Evolutionary conservation across 2,329 filamentous ascomycete genomes (phyloP).

Genomic region (Acrocalymma vagum): DNA sequence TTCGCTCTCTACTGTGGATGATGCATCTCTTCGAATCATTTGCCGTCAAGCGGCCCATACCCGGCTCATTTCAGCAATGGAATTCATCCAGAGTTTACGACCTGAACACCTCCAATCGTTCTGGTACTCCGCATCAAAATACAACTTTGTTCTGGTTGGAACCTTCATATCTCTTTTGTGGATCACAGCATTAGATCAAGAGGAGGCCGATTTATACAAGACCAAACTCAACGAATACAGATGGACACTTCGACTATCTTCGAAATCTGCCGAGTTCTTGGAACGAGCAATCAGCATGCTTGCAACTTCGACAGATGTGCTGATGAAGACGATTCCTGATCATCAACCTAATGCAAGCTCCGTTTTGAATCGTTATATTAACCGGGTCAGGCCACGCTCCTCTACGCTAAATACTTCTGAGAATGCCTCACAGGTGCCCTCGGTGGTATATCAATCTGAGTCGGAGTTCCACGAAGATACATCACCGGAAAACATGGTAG

Average conservation of each 20-base stretch:
- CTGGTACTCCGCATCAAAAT: conserved; percentile 57
- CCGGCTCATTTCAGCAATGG: conserved; percentile 54
- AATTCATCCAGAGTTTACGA: conserved; percentile 54
- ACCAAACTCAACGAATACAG: conserved; percentile 51
- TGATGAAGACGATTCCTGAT: conserved; percentile 23
- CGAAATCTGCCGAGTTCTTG: conserved; percentile 54
- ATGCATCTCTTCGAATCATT: conserved; percentile 43
- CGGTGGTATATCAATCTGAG: conserved; percentile 11
- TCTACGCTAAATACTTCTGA: not conserved
- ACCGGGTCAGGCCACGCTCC: not conserved
- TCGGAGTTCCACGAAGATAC: conserved; percentile 12
- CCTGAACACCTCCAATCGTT: conserved; percentile 57
- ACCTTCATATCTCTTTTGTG: conserved; percentile 52
- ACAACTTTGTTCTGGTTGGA: conserved; percentile 53
- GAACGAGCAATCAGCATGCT: conserved; percentile 45
- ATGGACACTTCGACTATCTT: conserved; percentile 53
- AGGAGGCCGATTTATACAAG: conserved; percentile 47
- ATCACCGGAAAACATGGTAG: conserved; percentile 10
- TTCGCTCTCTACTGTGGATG: conserved; percentile 36
- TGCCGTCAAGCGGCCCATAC: conserved; percentile 54
- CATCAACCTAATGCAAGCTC: conserved; percentile 7
- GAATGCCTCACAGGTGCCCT: conserved; percentile 2
- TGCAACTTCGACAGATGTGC: conserved; percentile 26
- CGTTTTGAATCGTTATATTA: conserved; percentile 6
- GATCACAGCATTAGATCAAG: conserved; percentile 39